Conservation (phyloP, 2,329 filamentous ascomycete genomes). For the Cadophora luteo-olivacea region DNA sequence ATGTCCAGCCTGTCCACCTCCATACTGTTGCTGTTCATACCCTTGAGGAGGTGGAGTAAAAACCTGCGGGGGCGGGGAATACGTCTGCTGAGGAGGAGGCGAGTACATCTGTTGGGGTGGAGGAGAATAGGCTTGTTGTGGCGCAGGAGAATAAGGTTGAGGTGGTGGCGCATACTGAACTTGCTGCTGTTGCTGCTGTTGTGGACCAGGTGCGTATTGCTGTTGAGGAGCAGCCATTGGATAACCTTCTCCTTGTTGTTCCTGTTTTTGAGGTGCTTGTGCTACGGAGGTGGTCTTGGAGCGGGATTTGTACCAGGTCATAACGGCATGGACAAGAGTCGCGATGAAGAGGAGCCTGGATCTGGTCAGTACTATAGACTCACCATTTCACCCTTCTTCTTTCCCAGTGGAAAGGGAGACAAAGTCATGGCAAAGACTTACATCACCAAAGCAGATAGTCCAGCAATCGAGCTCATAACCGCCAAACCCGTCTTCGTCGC, state of each 20-base stretch:
- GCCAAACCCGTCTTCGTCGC: constrained; percentile 18
- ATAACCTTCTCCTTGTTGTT: constrained; percentile 24
- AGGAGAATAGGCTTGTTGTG: constrained; percentile 2
- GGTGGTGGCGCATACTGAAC: neutral
- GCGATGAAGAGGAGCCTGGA: constrained; percentile 24
- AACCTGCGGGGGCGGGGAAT: neutral
- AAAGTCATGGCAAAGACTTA: constrained; percentile 12
- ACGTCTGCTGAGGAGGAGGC: constrained; percentile 13
- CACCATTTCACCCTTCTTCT: neutral
- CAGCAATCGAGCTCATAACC: constrained; percentile 27
- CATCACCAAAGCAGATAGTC: constrained; percentile 29
- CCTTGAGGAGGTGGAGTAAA: constrained; percentile 8
- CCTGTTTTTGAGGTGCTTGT: constrained; percentile 18
- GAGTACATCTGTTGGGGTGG: constrained; percentile 12
- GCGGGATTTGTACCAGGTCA: constrained; percentile 22
- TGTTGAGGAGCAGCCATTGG: constrained; percentile 24
- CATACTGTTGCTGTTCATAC: constrained; percentile 1
- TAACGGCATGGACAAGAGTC: constrained; percentile 15
- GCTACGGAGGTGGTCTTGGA: neutral
- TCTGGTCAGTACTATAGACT: neutral
- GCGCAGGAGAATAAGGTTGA: neutral
- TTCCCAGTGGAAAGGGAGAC: too few relatives aligned
- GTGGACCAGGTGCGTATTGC: constrained; percentile 5
- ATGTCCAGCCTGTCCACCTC: too few relatives aligned
- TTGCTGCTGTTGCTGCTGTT: constrained; percentile 12